Conservation (phyloP, 2,329 filamentous ascomycete genomes). For the Ilyonectria sp. region DNA sequence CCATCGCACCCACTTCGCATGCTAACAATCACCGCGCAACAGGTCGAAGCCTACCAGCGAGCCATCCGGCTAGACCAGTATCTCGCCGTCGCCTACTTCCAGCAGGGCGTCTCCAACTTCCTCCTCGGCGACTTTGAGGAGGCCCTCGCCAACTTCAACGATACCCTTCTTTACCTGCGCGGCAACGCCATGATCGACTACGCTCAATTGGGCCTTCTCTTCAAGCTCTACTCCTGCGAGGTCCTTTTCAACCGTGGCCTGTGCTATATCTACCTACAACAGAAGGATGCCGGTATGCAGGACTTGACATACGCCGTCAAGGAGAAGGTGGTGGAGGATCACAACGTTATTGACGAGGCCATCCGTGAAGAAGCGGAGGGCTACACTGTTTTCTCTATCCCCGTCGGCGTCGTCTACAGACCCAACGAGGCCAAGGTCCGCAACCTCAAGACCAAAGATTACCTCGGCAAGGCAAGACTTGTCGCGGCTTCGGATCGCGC, state of each 20-base stretch:
- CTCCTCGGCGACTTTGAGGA: conserved; percentile 97
- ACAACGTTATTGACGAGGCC: conserved; percentile 98
- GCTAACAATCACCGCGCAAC: conserved; percentile 30
- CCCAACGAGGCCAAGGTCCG: conserved; percentile 98
- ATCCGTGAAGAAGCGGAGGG: conserved; percentile 96
- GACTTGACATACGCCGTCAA: conserved; percentile 92
- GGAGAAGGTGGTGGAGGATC: conserved; percentile 96
- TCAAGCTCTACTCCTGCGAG: conserved; percentile 97
- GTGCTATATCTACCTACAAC: conserved; percentile 97
- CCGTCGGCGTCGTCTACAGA: conserved; percentile 93
- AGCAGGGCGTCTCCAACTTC: conserved; percentile 98
- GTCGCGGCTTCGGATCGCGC: conserved; percentile 88
- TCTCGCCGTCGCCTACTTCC: conserved; percentile 97
- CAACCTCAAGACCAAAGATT: conserved; percentile 97
- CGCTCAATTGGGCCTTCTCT: conserved; percentile 93
- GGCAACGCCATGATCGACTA: conserved; percentile 99
- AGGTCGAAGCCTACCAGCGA: conserved; percentile 96
- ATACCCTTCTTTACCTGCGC: conserved; percentile 92
- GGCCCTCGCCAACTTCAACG: conserved; percentile 98
- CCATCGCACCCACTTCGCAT: conserved; percentile 26
- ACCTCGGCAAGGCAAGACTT: conserved; percentile 94
- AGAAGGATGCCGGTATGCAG: conserved; percentile 90
- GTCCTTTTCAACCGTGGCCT: conserved; percentile 97
- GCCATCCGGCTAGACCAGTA: conserved; percentile 94
- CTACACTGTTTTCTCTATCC: conserved; percentile 98